phyloP scores from a whole-genome alignment of 2,329 filamentous ascomycete species.

The Clonostachys byssicola region DNA sequence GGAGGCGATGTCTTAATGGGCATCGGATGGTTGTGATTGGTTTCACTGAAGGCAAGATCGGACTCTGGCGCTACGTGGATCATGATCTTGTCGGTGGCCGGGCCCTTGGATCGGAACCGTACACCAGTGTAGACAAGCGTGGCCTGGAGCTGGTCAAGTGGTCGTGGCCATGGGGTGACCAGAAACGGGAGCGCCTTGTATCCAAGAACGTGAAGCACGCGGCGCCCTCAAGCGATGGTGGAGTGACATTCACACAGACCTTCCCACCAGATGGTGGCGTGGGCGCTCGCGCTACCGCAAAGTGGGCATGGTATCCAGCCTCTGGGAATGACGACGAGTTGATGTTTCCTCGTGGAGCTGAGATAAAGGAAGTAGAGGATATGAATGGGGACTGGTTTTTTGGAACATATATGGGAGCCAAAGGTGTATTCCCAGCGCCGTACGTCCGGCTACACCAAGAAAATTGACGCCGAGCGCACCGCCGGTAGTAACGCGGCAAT shows the following conservation, averaged over 20 bases:
- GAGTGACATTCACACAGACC: conserved; percentile 13
- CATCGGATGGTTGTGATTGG: conserved; percentile 83
- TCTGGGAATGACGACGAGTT: conserved; percentile 68
- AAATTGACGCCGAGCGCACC: conserved; percentile 1
- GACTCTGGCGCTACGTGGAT: conserved; percentile 63
- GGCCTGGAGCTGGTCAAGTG: conserved; percentile 38
- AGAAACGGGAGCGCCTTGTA: conserved; percentile 40
- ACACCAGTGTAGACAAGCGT: conserved; percentile 24
- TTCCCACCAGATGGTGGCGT: conserved; percentile 76
- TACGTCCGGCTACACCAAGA: conserved; percentile 57
- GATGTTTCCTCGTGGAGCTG: conserved; percentile 76
- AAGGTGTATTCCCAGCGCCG: conserved; percentile 75
- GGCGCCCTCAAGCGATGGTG: conserved; percentile 24
- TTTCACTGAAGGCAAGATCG: conserved; percentile 65
- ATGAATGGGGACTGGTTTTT: conserved; percentile 90
- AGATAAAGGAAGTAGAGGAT: conserved; percentile 79
- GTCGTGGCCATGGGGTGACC: conserved; percentile 40
- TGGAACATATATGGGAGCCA: conserved; percentile 77
- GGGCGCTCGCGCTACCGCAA: conserved; percentile 58
- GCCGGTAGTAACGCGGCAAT: neutral
- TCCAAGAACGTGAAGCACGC: conserved; percentile 44
- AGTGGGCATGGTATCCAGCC: conserved; percentile 77
- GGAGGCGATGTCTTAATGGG: conserved; percentile 75
- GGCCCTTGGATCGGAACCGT: conserved; percentile 57
- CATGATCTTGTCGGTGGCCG: conserved; percentile 75